phyloP scores from a whole-genome alignment of 352 stramenopile species.

The Phytophthora melonis region DNA sequence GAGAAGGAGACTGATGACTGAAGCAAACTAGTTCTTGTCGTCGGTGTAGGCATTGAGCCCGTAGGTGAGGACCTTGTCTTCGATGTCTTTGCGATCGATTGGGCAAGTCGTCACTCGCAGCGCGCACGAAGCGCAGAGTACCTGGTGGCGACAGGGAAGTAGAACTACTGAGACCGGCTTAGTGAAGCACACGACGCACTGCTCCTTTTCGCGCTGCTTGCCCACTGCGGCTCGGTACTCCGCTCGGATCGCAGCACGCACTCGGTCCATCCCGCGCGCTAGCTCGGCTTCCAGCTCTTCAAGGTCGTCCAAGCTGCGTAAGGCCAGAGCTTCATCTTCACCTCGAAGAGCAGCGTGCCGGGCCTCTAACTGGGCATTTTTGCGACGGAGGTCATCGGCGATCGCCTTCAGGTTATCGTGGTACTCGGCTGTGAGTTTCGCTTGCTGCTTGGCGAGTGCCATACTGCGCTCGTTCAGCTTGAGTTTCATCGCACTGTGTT shows the following conservation, averaged over 20 bases:
- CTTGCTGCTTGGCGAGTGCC: constrained; percentile 43
- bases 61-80: constrained; percentile 76
- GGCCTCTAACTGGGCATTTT: constrained; percentile 38
- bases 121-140: constrained; percentile 66
- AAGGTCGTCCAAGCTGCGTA: constrained; percentile 47
- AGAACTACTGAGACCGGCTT: constrained; percentile 58
- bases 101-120: constrained; percentile 64
- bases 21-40: not conserved
- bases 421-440: constrained; percentile 39
- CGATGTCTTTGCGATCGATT: constrained; percentile 65
- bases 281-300: constrained; percentile 55
- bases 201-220: constrained; percentile 29
- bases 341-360: constrained; percentile 32
- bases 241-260: constrained; percentile 38
- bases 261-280: constrained; percentile 30
- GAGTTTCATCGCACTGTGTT: constrained; percentile 39
- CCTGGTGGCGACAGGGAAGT: constrained; percentile 66
- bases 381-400: constrained; percentile 26
- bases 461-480: constrained; percentile 41
- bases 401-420: constrained; percentile 44
- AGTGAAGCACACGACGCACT: constrained; percentile 70
- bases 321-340: constrained; percentile 31
- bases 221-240: constrained; percentile 42
- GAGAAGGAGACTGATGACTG: not conserved
- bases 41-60: constrained; percentile 55